Evolutionary conservation across 495 filamentous ascomycete genomes (phyloP).

Genomic region (Hypomontagnella submonticulosa): DNA sequence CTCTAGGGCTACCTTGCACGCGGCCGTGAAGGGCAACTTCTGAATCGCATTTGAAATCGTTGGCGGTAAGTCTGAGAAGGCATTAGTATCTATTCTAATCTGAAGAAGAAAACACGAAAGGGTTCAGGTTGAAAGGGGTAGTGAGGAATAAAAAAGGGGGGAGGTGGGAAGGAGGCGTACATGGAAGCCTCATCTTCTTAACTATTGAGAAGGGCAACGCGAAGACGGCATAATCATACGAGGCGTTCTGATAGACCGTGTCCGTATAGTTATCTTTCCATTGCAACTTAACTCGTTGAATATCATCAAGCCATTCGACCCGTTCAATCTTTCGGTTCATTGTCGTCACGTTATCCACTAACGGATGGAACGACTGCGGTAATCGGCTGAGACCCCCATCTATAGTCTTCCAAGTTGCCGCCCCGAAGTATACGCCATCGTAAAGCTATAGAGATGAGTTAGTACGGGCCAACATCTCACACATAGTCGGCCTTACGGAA

Average conservation of each 20-base stretch:
- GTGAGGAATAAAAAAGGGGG: background rate
- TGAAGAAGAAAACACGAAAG: background rate
- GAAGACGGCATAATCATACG: slow-evolving; percentile 74
- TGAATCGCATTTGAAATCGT: slow-evolving; percentile 68
- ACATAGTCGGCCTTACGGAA: slow-evolving; percentile 29
- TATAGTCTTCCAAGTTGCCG: slow-evolving; percentile 71
- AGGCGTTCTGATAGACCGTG: slow-evolving; percentile 56
- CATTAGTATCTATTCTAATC: too few species aligned
- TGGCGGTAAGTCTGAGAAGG: slow-evolving; percentile 36
- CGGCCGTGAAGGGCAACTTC: slow-evolving; percentile 65
- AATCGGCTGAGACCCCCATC: slow-evolving; percentile 69
- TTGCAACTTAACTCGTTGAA: slow-evolving; percentile 59
- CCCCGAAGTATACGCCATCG: slow-evolving; percentile 68
- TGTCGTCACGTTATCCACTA: slow-evolving; percentile 64
- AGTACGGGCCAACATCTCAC: background rate
- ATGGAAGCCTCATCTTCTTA: slow-evolving; percentile 63
- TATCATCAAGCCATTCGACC: slow-evolving; percentile 53
- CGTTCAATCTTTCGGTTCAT: slow-evolving; percentile 64
- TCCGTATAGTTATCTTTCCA: slow-evolving; percentile 59
- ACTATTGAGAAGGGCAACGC: slow-evolving; percentile 70
- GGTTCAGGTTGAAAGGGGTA: background rate
- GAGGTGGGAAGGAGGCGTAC: slow-evolving; percentile 16
- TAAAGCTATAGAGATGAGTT: slow-evolving; percentile 46
- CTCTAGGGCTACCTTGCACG: slow-evolving; percentile 74
- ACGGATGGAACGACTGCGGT: slow-evolving; percentile 69